Base-by-base conservation (phyloP, 2,329 filamentous ascomycete species). In the Colletotrichum sp. region DNA sequence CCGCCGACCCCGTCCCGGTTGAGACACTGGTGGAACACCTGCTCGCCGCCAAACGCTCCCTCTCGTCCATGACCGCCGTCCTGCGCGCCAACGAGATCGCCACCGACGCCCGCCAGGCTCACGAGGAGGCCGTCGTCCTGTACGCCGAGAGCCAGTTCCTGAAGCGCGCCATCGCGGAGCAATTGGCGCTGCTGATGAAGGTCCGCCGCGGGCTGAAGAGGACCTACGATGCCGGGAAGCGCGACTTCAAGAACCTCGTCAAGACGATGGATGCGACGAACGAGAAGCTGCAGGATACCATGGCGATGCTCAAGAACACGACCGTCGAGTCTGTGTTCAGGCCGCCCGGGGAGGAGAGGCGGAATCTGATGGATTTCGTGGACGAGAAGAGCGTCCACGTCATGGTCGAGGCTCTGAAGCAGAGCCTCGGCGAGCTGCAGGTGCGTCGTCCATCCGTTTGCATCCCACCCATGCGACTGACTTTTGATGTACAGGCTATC, bases 21-120 rank as follows among this genome's bases (percentile, higher is more conserved):
- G 95, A 98, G 80, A 92, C 92, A 29, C 92, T 99, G 59, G 95
- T 98, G 72, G 91, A 92, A 69, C 93, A 98, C 85, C 93, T 98
- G 44, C 92, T 98, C 55, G 93, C 94, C 34, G 95, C 96, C 11
- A 98, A 98, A 83, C 92, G 95, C 61, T 96, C 96, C 2, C 90
- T 99, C 6, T 95, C 94, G 19, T 95, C 95, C 13, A 96, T 98
- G 83, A 92, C 90, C 57, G 93, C 95, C 76, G 95, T 98, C 68
- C 93, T 95, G 82, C 94, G 95, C 76, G 96, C 96, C 78, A 96
- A 97, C 82, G 94, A 98, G 81, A 93, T 98, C 72, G 94, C 97
- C 61, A 95, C 92, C 25, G 89, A 91, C 16, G 95, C 96, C 6
- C 93, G 95, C 39, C 87, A 90, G 36, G 91, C 95, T 39, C 89